Evolutionary conservation across 495 filamentous ascomycete genomes (phyloP).

Genomic region (Penicillium diatomitis): DNA sequence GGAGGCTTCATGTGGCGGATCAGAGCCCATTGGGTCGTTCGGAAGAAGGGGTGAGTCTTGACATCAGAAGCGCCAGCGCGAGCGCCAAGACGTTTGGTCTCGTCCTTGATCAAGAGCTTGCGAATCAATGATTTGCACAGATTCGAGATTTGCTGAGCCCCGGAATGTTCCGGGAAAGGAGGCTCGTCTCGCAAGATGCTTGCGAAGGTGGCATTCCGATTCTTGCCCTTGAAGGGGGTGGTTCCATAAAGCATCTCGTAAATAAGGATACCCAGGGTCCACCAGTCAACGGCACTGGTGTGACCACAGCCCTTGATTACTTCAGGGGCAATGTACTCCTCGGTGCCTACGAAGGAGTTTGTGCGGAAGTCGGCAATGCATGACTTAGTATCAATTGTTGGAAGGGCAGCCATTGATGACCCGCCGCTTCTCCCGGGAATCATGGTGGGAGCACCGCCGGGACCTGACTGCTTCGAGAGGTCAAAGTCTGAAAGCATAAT

Average conservation of each 20-base stretch:
- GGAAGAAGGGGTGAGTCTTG: constrained; percentile 94
- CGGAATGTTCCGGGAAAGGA: constrained; percentile 81
- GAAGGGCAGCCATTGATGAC: constrained; percentile 69
- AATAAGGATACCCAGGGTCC: constrained; percentile 92
- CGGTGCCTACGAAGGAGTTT: constrained; percentile 96
- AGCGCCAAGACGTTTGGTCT: constrained; percentile 87
- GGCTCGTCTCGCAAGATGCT: constrained; percentile 96
- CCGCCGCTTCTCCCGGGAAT: constrained; percentile 75
- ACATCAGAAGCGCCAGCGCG: constrained; percentile 94
- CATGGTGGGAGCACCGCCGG: constrained; percentile 94
- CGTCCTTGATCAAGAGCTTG: constrained; percentile 95
- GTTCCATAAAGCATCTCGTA: constrained; percentile 99
- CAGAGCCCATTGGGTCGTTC: constrained; percentile 89
- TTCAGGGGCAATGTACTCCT: constrained; percentile 97
- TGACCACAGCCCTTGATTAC: constrained; percentile 98
- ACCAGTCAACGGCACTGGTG: constrained; percentile 98
- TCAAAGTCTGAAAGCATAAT: constrained; percentile 99
- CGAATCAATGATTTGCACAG: constrained; percentile 95
- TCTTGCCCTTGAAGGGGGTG: constrained; percentile 99
- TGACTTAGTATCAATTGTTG: constrained; percentile 95
- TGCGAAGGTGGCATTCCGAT: constrained; percentile 93
- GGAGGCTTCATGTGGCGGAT: constrained; percentile 98
- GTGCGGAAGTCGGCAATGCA: constrained; percentile 98
- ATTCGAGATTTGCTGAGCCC: constrained; percentile 77
- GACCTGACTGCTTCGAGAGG: constrained; percentile 93